Percentiles rank a stretch among this genome's conserved stretches.
Conservation (phyloP, 768 basidiomycete species). For the Gymnopilus junonius region DNA sequence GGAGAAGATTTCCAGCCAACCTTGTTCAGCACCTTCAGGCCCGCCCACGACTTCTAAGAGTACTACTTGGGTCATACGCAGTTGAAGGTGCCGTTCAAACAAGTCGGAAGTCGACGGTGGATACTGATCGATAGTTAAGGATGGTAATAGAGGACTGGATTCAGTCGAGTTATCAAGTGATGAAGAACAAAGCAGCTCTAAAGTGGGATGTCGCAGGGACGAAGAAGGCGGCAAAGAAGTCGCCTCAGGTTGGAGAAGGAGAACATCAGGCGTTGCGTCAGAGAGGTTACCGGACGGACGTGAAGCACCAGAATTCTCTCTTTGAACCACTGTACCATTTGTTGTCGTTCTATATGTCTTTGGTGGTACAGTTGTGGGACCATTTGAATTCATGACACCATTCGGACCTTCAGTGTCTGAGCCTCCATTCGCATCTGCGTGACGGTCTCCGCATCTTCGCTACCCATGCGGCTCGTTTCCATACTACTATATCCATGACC, state of each 20-base stretch:
- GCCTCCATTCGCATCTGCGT: constrained; percentile 4
- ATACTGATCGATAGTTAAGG: constrained; percentile 29
- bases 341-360: not conserved
- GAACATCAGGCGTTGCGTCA: not conserved
- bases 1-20: constrained; percentile 83
- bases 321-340: not conserved
- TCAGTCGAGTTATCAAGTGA: not conserved
- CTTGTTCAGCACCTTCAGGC: constrained; percentile 77
- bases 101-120: constrained; percentile 56
- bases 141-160: not conserved
- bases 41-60: constrained; percentile 86
- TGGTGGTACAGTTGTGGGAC: not conserved
- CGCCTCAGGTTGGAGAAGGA: constrained; percentile 9
- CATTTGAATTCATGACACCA: not conserved
- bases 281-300: not conserved
- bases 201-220: constrained; percentile 8
- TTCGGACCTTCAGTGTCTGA: not conserved
- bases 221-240: constrained; percentile 7
- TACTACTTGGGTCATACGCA: constrained; percentile 85
- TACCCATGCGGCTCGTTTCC: constrained; percentile 2
- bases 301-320: not conserved
- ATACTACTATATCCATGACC: not conserved
- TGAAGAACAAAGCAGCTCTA: not conserved
- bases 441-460: constrained; percentile 12
- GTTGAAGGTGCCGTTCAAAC: constrained; percentile 81